These are phyloP conservation scores for Geotrichum ghanense DNA, from an alignment of 805 yeast genomes.

Conservation along the genomic window DNA sequence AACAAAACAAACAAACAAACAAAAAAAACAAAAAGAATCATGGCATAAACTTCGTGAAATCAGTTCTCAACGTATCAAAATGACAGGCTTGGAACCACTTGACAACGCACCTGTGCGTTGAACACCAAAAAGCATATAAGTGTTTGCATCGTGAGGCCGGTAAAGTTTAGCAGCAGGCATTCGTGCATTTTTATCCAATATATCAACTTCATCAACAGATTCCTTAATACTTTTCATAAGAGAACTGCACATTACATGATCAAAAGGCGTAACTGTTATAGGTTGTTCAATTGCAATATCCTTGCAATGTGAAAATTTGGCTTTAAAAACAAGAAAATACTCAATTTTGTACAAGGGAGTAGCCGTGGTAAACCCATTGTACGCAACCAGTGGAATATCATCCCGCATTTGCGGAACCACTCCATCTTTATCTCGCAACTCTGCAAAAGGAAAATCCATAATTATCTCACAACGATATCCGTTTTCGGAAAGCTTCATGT, in stretches of 20 bases:
- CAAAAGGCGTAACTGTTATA: slow-evolving; percentile 28
- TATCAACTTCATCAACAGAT: slow-evolving; percentile 22
- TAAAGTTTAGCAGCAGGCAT: neutral
- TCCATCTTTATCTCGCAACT: slow-evolving; percentile 15
- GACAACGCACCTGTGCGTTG: neutral
- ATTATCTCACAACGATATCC: slow-evolving; percentile 18
- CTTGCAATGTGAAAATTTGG: slow-evolving; percentile 26
- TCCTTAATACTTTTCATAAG: slow-evolving; percentile 25
- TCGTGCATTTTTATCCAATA: slow-evolving; percentile 8
- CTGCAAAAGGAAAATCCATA: slow-evolving; percentile 21
- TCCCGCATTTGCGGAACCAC: slow-evolving; percentile 23
- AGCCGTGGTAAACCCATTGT: slow-evolving; percentile 26
- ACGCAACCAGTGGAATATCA: slow-evolving; percentile 26
- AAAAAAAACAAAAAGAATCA: too few relatives aligned
- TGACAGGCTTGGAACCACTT: neutral
- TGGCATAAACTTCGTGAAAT: neutral
- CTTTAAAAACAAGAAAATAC: slow-evolving; percentile 24
- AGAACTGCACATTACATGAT: slow-evolving; percentile 23
- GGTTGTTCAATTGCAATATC: slow-evolving; percentile 27
- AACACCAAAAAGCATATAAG: neutral
- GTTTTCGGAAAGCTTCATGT: slow-evolving; percentile 17
- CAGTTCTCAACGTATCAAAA: neutral
- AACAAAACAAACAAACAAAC: too few relatives aligned
- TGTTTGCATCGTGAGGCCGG: neutral
- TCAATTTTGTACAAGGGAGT: slow-evolving; percentile 25